Evolutionary conservation across 2,329 filamentous ascomycete genomes (phyloP), one percentile per base, ranked within the genome.

Genomic region (Ophiostoma populinum): DNA sequence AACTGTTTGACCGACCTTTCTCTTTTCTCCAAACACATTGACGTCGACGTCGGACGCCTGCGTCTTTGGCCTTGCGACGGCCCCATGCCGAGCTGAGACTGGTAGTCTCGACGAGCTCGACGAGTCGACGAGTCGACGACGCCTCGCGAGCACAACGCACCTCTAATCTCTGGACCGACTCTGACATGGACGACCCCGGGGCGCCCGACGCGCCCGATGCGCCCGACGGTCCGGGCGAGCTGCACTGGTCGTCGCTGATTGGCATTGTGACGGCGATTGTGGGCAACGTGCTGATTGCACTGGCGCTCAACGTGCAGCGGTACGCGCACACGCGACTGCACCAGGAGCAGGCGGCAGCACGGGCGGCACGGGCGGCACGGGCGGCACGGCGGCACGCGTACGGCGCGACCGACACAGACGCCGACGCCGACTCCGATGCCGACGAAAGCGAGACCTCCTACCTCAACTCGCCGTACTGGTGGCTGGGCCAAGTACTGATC

Each of bases 241-340:
- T n/a, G n/a, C 8, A 75, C 53, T 95, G 87, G 86, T 92, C 85
- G 31, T 92, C 85, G 18, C 63, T 95, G 36, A 95, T 98, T 50
- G 90, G 90, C 47, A 94, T 98, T 49, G 58, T 87, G 36, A 92
- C 86, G 3, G 86, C 90, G 34, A 92, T 98, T 49, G 68, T 79
- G 34, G 90, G 90, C 37, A 98, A 98, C 49, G 63, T 94, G 22
- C 67, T 98, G 35, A 95, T 98, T 45, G 92, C 87, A 1, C 75
- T 98, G 43, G 90, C 90, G 10, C 70, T 98, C 41, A 98, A 98
- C 51, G 87, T 92, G 33, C 90, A 98, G 56, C 75, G 90, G 44
- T 95, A 95, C 53, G 87, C 90, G 22, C 90, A 98, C 51, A 82
- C 90, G 38, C 71, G 78, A 38, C 67, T 98, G 42, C 74, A 82